A percentile compares a stretch with the other conserved stretches of the same genome.
These are phyloP conservation scores for Lentinula edodes DNA, from an alignment of 768 basidiomycete species.

Conservation along the genomic window DNA sequence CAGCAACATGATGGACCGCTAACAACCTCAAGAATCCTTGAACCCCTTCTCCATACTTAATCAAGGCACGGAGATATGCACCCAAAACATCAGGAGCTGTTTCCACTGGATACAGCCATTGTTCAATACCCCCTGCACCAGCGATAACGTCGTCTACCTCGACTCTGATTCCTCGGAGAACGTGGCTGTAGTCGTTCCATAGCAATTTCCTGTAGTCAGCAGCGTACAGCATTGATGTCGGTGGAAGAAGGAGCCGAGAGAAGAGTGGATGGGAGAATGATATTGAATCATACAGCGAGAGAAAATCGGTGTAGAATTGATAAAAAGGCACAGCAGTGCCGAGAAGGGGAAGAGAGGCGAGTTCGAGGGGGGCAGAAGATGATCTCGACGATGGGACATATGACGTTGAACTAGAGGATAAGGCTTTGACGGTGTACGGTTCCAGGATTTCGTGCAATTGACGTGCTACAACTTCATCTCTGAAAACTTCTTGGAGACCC, in stretches of 20 bases:
- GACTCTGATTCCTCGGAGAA: conserved; percentile 50
- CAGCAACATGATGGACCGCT: conserved; percentile 76
- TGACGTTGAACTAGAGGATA: conserved; percentile 11
- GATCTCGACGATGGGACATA: background rate
- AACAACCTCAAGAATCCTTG: conserved; percentile 61
- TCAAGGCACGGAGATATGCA: conserved; percentile 56
- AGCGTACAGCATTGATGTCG: conserved; percentile 71
- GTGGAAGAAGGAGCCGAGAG: conserved; percentile 67
- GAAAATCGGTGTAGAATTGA: conserved; percentile 58
- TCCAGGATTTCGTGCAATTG: conserved; percentile 57
- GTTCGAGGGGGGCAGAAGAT: conserved; percentile 35
- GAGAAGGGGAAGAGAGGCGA: conserved; percentile 49
- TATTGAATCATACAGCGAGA: conserved; percentile 85
- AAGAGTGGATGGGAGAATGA: conserved; percentile 83
- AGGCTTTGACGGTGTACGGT: conserved; percentile 40
- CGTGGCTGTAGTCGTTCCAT: conserved; percentile 75
- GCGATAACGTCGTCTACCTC: conserved; percentile 43
- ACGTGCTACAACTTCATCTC: conserved; percentile 58
- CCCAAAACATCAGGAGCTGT: conserved; percentile 52
- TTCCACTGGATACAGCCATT: conserved; percentile 74
- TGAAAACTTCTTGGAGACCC: conserved; percentile 64
- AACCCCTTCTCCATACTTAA: conserved; percentile 24
- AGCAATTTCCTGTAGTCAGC: conserved; percentile 79
- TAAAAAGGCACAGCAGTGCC: conserved; percentile 55
- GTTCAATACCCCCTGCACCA: conserved; percentile 38